Conservation (phyloP, 73 alveolate species). For the Paramecium primaurelia region DNA sequence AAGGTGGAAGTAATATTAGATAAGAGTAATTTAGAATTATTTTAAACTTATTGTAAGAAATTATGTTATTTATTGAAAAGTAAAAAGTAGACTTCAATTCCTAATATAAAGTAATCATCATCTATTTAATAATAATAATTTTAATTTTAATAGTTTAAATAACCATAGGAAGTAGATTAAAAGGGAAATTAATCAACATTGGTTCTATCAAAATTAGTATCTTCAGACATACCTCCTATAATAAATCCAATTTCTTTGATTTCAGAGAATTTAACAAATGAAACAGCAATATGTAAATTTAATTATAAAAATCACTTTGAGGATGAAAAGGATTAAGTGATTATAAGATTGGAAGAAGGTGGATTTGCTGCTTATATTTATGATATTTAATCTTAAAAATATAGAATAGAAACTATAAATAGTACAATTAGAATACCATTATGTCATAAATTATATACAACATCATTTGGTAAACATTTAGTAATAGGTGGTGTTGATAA, state of each 20-base stretch:
- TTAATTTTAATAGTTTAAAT: background rate
- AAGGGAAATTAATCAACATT: background rate
- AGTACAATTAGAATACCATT: background rate
- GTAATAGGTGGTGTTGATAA: slow-evolving; percentile 25
- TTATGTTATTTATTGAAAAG: background rate
- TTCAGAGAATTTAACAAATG: background rate
- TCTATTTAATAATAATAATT: background rate
- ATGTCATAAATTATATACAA: background rate
- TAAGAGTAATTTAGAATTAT: background rate
- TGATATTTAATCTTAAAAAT: background rate
- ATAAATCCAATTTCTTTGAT: background rate
- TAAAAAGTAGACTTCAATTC: background rate
- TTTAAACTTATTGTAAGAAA: background rate
- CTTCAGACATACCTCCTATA: background rate
- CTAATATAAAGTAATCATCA: background rate
- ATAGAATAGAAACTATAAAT: background rate
- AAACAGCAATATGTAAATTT: background rate
- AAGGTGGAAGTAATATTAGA: background rate
- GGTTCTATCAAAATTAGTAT: background rate
- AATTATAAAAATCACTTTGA: background rate
- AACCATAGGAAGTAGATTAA: background rate
- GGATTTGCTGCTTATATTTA: background rate
- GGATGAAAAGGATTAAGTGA: background rate
- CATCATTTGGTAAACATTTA: background rate
- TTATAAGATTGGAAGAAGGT: slow-evolving; percentile 13